Evolutionary conservation across 1,284 basidiomycete genomes (phyloP).

Genomic region (Austroboletus novae-zelandiae): DNA sequence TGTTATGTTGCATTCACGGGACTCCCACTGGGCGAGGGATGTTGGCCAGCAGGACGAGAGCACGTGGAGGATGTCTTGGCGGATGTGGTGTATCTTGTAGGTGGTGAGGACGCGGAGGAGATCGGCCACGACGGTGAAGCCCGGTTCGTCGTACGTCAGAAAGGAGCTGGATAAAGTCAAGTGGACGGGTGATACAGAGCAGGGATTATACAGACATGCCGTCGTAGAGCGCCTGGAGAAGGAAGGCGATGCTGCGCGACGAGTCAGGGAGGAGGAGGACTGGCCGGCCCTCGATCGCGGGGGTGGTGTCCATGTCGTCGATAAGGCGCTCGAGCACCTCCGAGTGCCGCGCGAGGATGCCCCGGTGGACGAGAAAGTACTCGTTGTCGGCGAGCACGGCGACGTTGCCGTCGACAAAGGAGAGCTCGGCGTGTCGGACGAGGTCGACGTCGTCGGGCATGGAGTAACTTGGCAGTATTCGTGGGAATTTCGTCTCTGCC

Average conservation of each 20-base stretch:
- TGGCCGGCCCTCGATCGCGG: slow-evolving; percentile 50
- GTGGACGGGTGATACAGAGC: neutral
- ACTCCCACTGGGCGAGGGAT: slow-evolving; percentile 59
- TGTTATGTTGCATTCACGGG: slow-evolving; percentile 53
- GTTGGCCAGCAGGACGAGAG: slow-evolving; percentile 56
- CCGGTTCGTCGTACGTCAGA: slow-evolving; percentile 42
- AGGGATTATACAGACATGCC: slow-evolving; percentile 43
- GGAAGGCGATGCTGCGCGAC: slow-evolving; percentile 49
- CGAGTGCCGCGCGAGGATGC: slow-evolving; percentile 63
- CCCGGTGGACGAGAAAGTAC: slow-evolving; percentile 68
- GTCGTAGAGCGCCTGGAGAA: slow-evolving; percentile 62
- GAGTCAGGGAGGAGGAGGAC: slow-evolving; percentile 52
- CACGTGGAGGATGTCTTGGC: slow-evolving; percentile 50
- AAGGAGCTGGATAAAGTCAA: slow-evolving; percentile 33
- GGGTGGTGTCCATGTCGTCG: slow-evolving; percentile 26
- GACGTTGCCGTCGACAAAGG: slow-evolving; percentile 65
- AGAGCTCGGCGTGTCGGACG: slow-evolving; percentile 52
- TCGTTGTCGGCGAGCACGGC: slow-evolving; percentile 51
- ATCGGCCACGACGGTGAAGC: slow-evolving; percentile 49
- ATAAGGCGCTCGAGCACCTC: slow-evolving; percentile 41
- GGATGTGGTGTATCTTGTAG: slow-evolving; percentile 56
- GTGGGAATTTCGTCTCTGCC: slow-evolving; percentile 20
- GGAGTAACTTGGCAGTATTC: slow-evolving; percentile 1
- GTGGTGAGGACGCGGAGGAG: slow-evolving; percentile 62
- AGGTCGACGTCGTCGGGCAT: slow-evolving; percentile 17